phyloP scores from a whole-genome alignment of 331 rosid genomes.

The Ulmus americana region DNA sequence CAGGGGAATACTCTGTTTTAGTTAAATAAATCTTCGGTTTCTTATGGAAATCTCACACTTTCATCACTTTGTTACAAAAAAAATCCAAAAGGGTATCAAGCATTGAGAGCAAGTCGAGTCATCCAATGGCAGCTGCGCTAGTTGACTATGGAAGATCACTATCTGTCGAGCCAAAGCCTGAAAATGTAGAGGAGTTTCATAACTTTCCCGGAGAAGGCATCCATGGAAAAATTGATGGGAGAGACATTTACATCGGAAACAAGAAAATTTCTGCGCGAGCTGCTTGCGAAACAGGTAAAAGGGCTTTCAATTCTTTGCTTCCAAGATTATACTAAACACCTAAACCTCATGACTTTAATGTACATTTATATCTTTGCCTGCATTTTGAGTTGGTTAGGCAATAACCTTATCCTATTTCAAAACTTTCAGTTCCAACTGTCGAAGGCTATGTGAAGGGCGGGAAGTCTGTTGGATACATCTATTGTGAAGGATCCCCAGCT shows the following conservation, averaged over 20 bases:
- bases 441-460: conserved; percentile 47
- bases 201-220: conserved; percentile 92
- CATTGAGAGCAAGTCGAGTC: conserved; percentile 89
- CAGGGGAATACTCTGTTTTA: too few species aligned
- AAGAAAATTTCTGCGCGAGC: conserved; percentile 62
- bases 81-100: conserved; percentile 64
- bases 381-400: background rate
- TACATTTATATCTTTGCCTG: too few species aligned
- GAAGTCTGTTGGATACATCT: conserved; percentile 68
- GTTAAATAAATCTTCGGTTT: background rate
- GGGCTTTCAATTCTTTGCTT: background rate
- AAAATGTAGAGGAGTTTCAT: conserved; percentile 58
- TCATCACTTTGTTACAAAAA: background rate
- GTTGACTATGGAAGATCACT: conserved; percentile 60
- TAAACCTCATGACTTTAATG: background rate
- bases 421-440: conserved; percentile 39
- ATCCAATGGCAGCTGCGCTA: conserved; percentile 83
- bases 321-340: too few species aligned
- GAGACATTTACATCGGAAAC: conserved; percentile 64
- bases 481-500: conserved; percentile 31
- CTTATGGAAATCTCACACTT: background rate
- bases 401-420: background rate
- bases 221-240: conserved; percentile 58
- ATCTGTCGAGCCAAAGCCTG: conserved; percentile 56
- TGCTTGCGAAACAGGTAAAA: conserved; percentile 51